Conservation (phyloP, 345 rosid species). For the Gossypium australe region DNA sequence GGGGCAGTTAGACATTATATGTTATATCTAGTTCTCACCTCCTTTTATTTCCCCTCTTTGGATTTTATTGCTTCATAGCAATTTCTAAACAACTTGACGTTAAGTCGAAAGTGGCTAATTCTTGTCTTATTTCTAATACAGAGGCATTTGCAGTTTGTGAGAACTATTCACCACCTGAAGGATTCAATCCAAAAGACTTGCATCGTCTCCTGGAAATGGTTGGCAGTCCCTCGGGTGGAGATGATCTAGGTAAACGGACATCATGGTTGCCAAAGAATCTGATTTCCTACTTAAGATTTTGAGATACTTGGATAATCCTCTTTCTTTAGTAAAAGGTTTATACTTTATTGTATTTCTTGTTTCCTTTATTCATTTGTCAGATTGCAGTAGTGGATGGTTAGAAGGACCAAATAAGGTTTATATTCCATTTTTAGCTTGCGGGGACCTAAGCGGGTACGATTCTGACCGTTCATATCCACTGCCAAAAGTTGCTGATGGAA, state of each 20-base stretch:
- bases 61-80: not conserved
- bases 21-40: not conserved
- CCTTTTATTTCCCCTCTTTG: not conserved
- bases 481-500: constrained; percentile 68
- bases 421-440: constrained; percentile 87
- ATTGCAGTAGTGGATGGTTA: constrained; percentile 88
- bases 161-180: constrained; percentile 85
- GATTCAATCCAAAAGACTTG: constrained; percentile 74
- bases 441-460: constrained; percentile 81
- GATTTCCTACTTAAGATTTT: not conserved
- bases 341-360: not conserved
- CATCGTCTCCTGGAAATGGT: constrained; percentile 80
- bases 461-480: constrained; percentile 94
- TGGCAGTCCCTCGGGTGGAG: constrained; percentile 86
- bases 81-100: not conserved
- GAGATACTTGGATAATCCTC: not conserved
- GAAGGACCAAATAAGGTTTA: constrained; percentile 92
- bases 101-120: constrained; percentile 9
- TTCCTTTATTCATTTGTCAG: constrained; percentile 28
- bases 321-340: not conserved
- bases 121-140: constrained; percentile 26
- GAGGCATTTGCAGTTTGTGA: constrained; percentile 98
- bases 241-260: constrained; percentile 59
- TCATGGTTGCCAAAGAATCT: not conserved
- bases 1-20: not conserved